Percentiles rank a stretch among this genome's conserved stretches.
Conservation (phyloP, 345 rosid species). For the Trapa incisa region DNA sequence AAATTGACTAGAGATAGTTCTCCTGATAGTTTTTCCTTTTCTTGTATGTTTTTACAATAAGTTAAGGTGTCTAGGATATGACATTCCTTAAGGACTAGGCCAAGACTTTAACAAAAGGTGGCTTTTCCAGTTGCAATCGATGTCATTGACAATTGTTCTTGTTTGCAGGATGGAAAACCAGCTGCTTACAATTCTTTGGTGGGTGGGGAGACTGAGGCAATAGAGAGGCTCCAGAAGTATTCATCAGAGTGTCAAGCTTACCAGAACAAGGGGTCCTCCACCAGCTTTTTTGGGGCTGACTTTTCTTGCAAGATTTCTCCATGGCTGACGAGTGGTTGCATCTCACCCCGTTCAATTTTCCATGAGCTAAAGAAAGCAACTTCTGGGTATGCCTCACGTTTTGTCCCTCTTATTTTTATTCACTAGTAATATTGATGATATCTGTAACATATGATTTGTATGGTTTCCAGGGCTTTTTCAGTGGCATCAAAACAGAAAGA, state of each 20-base stretch:
- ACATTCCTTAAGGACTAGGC: not conserved
- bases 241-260: conserved; percentile 67
- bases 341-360: conserved; percentile 79
- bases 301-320: conserved; percentile 91
- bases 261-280: conserved; percentile 35
- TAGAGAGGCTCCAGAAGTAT: conserved; percentile 52
- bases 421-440: not conserved
- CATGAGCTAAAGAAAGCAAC: conserved; percentile 69
- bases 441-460: not conserved
- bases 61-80: not conserved
- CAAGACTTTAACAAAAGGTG: not conserved
- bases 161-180: conserved; percentile 46
- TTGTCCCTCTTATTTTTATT: not conserved
- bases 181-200: conserved; percentile 36
- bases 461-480: not conserved
- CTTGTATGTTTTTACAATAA: not conserved
- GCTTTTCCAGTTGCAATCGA: not conserved
- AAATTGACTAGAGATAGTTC: not conserved
- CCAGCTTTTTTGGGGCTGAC: conserved; percentile 70
- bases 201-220: conserved; percentile 89
- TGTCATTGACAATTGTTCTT: not conserved
- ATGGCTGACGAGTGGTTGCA: conserved; percentile 78
- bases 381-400: conserved; percentile 21
- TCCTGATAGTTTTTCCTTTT: not conserved
- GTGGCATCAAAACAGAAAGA: conserved; percentile 16